Evolutionary conservation across 75 land plant genomes (phyloP).

Genomic region (Cupressus sempervirens): DNA sequence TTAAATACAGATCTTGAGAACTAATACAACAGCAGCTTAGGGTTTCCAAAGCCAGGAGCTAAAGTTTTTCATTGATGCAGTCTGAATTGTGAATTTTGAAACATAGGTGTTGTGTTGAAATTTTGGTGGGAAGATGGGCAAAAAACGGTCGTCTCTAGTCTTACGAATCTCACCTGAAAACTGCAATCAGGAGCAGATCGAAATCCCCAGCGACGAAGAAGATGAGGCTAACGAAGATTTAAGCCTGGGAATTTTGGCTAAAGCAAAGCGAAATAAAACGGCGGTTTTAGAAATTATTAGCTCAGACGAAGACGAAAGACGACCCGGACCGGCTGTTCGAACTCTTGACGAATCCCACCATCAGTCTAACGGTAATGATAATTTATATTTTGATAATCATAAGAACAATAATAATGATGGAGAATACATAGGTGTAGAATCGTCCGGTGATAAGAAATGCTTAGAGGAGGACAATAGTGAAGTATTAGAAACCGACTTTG

Average conservation of each 20-base stretch:
- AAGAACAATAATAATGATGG: background rate
- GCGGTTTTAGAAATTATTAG: background rate
- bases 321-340: background rate
- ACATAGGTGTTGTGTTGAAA: background rate
- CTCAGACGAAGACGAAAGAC: background rate
- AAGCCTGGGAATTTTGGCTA: conserved; percentile 7
- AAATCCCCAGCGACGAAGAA: background rate
- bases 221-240: conserved; percentile 10
- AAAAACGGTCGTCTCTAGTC: background rate
- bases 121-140: background rate
- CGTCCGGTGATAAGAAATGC: background rate
- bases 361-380: too few species aligned
- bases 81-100: too few species aligned
- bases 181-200: background rate
- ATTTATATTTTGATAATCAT: background rate
- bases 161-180: background rate
- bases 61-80: too few species aligned
- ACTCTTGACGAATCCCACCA: background rate
- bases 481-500: background rate
- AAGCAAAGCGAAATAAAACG: background rate
- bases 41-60: too few species aligned
- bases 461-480: background rate
- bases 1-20: too few species aligned
- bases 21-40: too few species aligned
- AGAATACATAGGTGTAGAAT: background rate